Conservation (phyloP, 345 rosid species). For the Bruguiera gymnorhiza region DNA sequence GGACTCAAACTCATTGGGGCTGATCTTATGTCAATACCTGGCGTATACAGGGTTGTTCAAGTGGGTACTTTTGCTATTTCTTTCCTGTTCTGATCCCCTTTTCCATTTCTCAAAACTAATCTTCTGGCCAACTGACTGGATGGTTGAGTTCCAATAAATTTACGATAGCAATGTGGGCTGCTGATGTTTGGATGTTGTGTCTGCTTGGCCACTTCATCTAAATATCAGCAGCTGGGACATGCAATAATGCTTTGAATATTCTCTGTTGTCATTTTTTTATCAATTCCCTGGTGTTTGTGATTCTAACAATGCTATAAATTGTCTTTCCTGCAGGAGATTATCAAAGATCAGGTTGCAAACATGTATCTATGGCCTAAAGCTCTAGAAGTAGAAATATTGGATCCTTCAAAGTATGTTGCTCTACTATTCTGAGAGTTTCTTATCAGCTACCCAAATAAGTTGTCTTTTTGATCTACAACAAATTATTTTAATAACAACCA, state of each 20-base stretch:
- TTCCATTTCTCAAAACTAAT: neutral
- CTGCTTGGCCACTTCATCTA: no score
- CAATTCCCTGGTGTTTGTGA: no score
- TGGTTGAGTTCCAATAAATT: neutral
- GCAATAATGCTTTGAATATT: no score
- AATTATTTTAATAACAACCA: neutral
- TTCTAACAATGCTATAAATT: no score
- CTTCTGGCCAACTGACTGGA: neutral
- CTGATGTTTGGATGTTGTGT: no score
- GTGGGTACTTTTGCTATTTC: conserved; percentile 32
- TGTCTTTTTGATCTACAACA: neutral
- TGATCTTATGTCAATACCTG: conserved; percentile 98
- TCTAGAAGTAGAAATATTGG: conserved; percentile 68
- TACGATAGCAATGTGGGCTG: neutral
- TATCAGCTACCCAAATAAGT: neutral
- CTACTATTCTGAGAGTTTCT: neutral
- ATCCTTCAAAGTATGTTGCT: conserved; percentile 62
- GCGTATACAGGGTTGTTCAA: conserved; percentile 84
- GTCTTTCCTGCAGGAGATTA: conserved; percentile 57
- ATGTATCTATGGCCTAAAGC: conserved; percentile 97
- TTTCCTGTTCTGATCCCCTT: neutral
- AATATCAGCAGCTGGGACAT: no score
- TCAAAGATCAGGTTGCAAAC: conserved; percentile 90
- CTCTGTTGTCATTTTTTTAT: neutral
- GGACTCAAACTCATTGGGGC: conserved; percentile 90